Evolutionary conservation across 176 grass and related monocot species (phyloP), one percentile per base, ranked within the genome.

Genomic region (Oryza meyeriana): DNA sequence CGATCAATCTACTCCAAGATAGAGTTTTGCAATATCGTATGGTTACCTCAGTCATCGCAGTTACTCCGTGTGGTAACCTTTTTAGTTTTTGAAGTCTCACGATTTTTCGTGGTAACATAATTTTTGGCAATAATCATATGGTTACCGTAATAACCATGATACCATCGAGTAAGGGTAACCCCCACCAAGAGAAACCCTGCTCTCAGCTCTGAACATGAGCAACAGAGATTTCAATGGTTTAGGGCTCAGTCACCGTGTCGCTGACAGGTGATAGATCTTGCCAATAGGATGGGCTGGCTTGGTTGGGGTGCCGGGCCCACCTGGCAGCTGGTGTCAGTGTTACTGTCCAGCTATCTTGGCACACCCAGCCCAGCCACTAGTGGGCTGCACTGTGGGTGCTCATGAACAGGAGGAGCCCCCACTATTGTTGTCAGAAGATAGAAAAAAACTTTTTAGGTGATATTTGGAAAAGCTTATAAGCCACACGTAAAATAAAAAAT

Each of bases 311-410:
- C 22, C 20, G 31, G 81, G 44, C 64, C 73, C 64, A 62, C 65
- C 33, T 45, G 20, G 5, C 64, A 84, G 62, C 0, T 61, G 3
- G 42, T 71, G 5, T 27, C 71, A 36, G 27, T 42, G 64, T 44
- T 33, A 72, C 33, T 79, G 83, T n/a, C 41, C 76, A 86, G 50
- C 78, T 59, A 35, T 55, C 63, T 71, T 35, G 78, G 85, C 27
- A 50, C 57, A 63, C n/a, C 22, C 9, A 4, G 35, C 48, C 48
- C 17, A 8, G 48, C 2, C 14, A 50, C 1, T 50, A 10, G 18
- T 72, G 68, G 27, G 7, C 11, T 32, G 34, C 20, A 72, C 52
- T 82, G 68, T 72, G 5, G 27, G 20, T 6, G 33, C 12, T 45
- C 63, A 44, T 35, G 33, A 81, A 13, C 70, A 41, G 28, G 0